Conservation (phyloP, 2,329 filamentous ascomycete species). For the Ceratocystis lukuohia region DNA sequence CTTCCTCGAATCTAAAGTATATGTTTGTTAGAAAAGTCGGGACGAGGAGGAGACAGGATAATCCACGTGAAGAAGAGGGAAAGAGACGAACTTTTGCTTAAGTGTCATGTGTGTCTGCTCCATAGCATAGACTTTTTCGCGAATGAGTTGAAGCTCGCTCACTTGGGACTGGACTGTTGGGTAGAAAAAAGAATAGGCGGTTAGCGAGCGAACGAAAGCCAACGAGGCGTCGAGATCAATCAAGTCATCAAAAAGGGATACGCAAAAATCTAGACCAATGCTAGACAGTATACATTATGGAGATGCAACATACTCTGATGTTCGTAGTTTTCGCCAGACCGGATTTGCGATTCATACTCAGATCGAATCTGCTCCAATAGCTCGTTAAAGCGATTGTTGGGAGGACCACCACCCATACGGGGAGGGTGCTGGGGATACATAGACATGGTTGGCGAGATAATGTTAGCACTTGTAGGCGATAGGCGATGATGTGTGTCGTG, state of each 20-base stretch:
- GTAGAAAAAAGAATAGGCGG: not conserved
- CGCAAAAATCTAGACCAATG: not conserved
- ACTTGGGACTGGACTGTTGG: constrained; percentile 70
- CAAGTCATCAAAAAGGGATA: not conserved
- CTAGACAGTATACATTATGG: constrained; percentile 8
- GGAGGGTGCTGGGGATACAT: constrained; percentile 21
- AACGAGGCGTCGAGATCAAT: constrained; percentile 5
- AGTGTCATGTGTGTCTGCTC: constrained; percentile 80
- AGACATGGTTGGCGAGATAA: constrained; percentile 17
- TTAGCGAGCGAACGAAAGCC: constrained; percentile 23
- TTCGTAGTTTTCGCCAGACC: constrained; percentile 75
- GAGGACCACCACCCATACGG: constrained; percentile 20
- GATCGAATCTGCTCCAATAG: constrained; percentile 79
- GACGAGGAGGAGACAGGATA: not conserved
- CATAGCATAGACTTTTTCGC: constrained; percentile 83
- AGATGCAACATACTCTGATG: constrained; percentile 64
- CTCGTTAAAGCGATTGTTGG: constrained; percentile 58
- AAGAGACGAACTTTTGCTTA: constrained; percentile 61
- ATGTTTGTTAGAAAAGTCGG: not conserved
- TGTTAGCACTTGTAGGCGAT: not conserved
- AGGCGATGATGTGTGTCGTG: not conserved
- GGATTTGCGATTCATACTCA: constrained; percentile 78
- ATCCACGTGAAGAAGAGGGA: not conserved
- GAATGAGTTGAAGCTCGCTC: constrained; percentile 86
- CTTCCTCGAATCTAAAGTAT: constrained; percentile 69